Conservation (phyloP, 2,329 filamentous ascomycete genomes). For the Ceratocystis destructans region DNA sequence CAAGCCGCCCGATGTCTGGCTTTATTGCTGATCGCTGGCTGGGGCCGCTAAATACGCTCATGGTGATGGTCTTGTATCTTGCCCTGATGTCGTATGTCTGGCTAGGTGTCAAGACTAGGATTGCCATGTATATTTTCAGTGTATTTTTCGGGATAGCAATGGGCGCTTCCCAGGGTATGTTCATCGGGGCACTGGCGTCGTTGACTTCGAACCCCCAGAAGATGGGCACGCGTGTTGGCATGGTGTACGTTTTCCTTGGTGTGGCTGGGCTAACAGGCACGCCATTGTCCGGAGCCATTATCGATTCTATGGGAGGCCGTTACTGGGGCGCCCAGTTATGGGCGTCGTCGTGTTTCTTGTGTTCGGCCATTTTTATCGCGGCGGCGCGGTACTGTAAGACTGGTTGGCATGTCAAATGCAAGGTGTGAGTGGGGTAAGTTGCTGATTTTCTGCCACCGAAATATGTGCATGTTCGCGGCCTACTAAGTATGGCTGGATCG, state of each 20-base stretch:
- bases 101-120: slow-evolving; percentile 34
- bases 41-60: slow-evolving; percentile 42
- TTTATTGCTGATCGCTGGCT: slow-evolving; percentile 38
- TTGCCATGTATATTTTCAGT: slow-evolving; percentile 33
- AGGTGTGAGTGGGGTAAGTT: slow-evolving; percentile 22
- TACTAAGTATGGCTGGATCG: too few relatives aligned
- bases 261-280: slow-evolving; percentile 34
- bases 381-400: slow-evolving; percentile 26
- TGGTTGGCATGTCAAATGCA: slow-evolving; percentile 27
- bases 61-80: slow-evolving; percentile 34
- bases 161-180: slow-evolving; percentile 32
- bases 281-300: slow-evolving; percentile 33
- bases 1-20: slow-evolving; percentile 39
- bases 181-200: slow-evolving; percentile 30
- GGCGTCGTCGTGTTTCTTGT: slow-evolving; percentile 31
- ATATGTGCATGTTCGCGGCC: background rate
- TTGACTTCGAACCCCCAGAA: slow-evolving; percentile 31
- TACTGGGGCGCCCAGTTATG: slow-evolving; percentile 36
- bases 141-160: slow-evolving; percentile 33
- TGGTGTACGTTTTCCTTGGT: slow-evolving; percentile 31
- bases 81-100: slow-evolving; percentile 40
- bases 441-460: background rate
- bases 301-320: slow-evolving; percentile 29
- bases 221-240: slow-evolving; percentile 35
- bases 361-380: slow-evolving; percentile 26